These are phyloP conservation scores for Penicillium daleae DNA, from an alignment of 495 filamentous ascomycete species.

Conservation along the genomic window DNA sequence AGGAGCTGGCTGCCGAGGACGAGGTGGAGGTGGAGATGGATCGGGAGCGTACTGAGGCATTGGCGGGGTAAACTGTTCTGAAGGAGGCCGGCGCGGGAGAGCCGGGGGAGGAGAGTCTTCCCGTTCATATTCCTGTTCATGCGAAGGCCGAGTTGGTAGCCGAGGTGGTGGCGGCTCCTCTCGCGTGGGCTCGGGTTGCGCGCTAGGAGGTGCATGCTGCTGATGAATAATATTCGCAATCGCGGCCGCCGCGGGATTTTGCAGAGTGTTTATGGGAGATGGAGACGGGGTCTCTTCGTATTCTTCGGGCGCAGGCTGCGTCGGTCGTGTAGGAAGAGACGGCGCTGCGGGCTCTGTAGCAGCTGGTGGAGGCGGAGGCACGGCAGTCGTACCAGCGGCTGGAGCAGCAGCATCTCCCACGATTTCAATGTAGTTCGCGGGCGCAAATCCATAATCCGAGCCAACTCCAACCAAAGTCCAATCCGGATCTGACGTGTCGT, in stretches of 20 bases:
- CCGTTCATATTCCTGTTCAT: conserved; percentile 56
- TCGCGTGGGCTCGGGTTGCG: conserved; percentile 34
- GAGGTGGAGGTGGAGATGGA: conserved; percentile 33
- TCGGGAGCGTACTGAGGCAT: conserved; percentile 55
- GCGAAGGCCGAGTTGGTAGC: conserved; percentile 46
- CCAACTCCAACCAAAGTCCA: conserved; percentile 91
- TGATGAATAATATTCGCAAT: conserved; percentile 73
- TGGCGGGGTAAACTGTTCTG: conserved; percentile 56
- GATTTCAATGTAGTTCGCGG: conserved; percentile 94
- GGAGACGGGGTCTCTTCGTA: conserved; percentile 27
- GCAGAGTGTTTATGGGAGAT: conserved; percentile 43
- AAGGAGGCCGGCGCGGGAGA: conserved; percentile 71
- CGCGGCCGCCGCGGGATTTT: conserved; percentile 71
- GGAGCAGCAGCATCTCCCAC: conserved; percentile 38
- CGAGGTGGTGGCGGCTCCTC: conserved; percentile 45
- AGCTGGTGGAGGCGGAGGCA: conserved; percentile 31
- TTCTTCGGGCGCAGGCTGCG: conserved; percentile 30
- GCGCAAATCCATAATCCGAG: conserved; percentile 90
- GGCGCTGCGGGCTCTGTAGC: conserved; percentile 38
- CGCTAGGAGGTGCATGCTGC: conserved; percentile 40
- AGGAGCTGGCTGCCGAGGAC: conserved; percentile 26
- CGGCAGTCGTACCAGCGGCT: conserved; percentile 26
- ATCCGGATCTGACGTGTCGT: conserved; percentile 89
- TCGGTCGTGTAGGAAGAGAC: conserved; percentile 44
- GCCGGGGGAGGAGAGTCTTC: conserved; percentile 61